A percentile compares a stretch with the other conserved stretches of the same genome.
phyloP scores from a whole-genome alignment of 768 basidiomycete species.

The Clavaria fumosa region DNA sequence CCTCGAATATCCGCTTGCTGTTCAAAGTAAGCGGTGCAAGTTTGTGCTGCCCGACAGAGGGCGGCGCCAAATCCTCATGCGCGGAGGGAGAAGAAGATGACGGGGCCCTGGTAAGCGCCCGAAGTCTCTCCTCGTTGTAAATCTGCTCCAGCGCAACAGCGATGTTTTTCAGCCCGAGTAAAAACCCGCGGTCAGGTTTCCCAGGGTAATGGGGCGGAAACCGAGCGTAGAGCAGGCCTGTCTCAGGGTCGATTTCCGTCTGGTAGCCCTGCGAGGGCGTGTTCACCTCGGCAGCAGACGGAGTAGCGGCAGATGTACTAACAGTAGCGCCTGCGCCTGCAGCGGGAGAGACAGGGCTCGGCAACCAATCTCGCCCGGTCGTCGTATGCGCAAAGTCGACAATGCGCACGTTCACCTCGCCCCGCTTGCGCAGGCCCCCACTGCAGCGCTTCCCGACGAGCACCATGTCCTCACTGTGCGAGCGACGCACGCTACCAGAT shows the following conservation, averaged over 20 bases:
- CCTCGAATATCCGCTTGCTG: conserved; percentile 67
- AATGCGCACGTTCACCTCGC: conserved; percentile 89
- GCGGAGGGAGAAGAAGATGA: too few species aligned
- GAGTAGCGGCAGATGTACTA: too few species aligned
- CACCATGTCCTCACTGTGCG: conserved; percentile 69
- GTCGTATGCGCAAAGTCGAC: conserved; percentile 99
- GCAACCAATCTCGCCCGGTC: conserved; percentile 82
- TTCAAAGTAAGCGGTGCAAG: conserved; percentile 52
- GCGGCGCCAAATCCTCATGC: conserved; percentile 50
- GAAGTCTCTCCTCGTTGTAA: conserved; percentile 74
- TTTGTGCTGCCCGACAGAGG: conserved; percentile 28
- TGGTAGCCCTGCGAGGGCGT: conserved; percentile 62
- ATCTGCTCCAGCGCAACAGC: conserved; percentile 63
- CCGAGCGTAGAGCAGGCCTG: conserved; percentile 74
- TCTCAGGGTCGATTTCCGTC: conserved; percentile 67
- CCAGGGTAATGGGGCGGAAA: conserved; percentile 89
- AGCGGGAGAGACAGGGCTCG: conserved; percentile 38
- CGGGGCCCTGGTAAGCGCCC: too few species aligned
- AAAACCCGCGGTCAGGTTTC: conserved; percentile 85
- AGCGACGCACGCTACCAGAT: conserved; percentile 49
- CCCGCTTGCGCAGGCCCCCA: conserved; percentile 56
- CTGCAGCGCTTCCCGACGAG: conserved; percentile 45
- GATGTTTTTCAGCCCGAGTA: conserved; percentile 78
- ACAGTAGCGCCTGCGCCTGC: too few species aligned
- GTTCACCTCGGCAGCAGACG: conserved; percentile 23